Conservation (phyloP, 345 rosid genomes). For the Dipteronia sinensis region DNA sequence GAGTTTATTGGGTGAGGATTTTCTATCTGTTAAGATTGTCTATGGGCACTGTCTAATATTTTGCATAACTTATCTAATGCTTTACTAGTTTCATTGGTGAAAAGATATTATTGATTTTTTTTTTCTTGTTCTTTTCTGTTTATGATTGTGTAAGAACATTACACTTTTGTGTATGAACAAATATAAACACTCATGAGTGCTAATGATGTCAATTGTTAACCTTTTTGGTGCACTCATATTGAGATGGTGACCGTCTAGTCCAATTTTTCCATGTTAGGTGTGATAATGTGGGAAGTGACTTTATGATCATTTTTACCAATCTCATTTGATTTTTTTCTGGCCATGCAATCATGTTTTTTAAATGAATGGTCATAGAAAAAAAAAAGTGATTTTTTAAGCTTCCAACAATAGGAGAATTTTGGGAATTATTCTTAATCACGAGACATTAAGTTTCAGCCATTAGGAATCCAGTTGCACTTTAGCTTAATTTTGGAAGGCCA, state of each 20-base stretch:
- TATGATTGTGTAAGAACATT: background rate
- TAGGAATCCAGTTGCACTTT: background rate
- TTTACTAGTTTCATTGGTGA: background rate
- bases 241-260: background rate
- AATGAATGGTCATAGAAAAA: background rate
- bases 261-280: background rate
- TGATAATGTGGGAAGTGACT: background rate
- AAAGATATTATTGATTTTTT: background rate
- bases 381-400: background rate
- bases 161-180: background rate
- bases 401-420: background rate
- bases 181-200: background rate
- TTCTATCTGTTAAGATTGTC: constrained; percentile 22
- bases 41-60: constrained; percentile 9
- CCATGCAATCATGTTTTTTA: background rate
- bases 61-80: background rate
- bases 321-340: background rate
- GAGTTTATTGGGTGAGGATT: constrained; percentile 56
- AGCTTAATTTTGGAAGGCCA: background rate
- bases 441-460: background rate
- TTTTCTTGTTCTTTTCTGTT: background rate
- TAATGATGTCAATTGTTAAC: background rate
- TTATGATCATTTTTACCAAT: background rate
- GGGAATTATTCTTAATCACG: background rate
- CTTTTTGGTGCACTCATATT: background rate